phyloP scores from a whole-genome alignment of 805 yeast genomes.

The Candida taoyuanica region DNA sequence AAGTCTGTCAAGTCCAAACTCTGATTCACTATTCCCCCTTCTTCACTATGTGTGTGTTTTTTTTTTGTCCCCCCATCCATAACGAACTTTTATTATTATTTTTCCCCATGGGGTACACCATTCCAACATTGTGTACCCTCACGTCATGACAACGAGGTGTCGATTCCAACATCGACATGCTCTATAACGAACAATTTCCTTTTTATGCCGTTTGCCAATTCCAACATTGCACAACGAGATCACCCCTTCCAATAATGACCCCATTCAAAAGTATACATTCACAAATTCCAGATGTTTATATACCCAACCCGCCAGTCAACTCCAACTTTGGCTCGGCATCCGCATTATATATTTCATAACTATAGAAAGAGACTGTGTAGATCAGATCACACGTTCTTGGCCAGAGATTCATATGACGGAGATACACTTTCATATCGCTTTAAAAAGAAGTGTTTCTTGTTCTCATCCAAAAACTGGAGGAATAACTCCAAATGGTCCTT shows the following conservation, averaged over 20 bases:
- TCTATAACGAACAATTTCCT: no score
- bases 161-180: not conserved
- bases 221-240: constrained; percentile 25
- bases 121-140: constrained; percentile 16
- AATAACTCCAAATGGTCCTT: constrained; percentile 51
- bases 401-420: constrained; percentile 41
- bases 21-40: no score
- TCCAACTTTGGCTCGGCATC: constrained; percentile 9
- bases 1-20: constrained; percentile 20
- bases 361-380: not conserved
- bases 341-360: not conserved
- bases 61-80: not conserved
- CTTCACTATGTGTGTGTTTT: not conserved
- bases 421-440: constrained; percentile 46
- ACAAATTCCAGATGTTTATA: no score
- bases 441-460: constrained; percentile 34
- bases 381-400: constrained; percentile 11
- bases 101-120: constrained; percentile 2
- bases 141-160: not conserved
- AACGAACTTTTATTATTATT: not conserved
- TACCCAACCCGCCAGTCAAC: constrained; percentile 4
- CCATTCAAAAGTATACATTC: no score
- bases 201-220: constrained; percentile 12
- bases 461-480: constrained; percentile 45
- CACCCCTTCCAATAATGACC: no score